Evolutionary conservation across 495 filamentous ascomycete species (phyloP).

Genomic region (Cercophora newfieldiana): DNA sequence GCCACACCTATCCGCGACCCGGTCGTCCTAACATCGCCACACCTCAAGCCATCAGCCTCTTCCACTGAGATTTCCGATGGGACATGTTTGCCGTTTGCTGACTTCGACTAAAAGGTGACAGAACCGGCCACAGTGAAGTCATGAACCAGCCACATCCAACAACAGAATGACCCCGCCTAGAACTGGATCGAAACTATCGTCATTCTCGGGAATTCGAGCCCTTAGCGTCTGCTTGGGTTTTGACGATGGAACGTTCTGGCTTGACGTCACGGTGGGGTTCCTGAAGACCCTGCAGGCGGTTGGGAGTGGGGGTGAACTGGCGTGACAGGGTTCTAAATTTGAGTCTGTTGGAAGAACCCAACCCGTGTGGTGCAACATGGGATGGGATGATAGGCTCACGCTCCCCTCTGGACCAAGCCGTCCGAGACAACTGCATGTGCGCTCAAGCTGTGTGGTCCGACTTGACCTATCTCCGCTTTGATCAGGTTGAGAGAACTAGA

Average conservation of each 20-base stretch:
- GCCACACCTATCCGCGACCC: no score
- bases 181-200: not conserved
- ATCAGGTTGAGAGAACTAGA: no score
- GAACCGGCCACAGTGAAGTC: not conserved
- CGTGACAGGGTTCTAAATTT: not conserved
- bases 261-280: constrained; percentile 3
- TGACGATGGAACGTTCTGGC: not conserved
- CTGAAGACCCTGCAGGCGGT: not conserved
- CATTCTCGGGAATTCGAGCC: not conserved
- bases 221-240: not conserved
- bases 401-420: not conserved
- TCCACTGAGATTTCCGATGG: no score
- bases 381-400: not conserved
- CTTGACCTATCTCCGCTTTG: no score
- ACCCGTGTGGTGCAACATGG: no score
- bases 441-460: no score
- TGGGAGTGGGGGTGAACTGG: not conserved
- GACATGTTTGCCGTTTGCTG: no score
- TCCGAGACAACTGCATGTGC: not conserved
- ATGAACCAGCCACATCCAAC: not conserved
- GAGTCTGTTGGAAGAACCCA: not conserved
- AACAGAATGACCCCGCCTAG: not conserved
- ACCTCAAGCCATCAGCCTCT: no score
- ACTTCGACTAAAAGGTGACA: no score
- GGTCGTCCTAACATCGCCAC: no score